Evolutionary conservation across 2,329 filamentous ascomycete species (phyloP), one percentile per base, ranked within the genome.

Genomic region (Fusarium miscanthi): DNA sequence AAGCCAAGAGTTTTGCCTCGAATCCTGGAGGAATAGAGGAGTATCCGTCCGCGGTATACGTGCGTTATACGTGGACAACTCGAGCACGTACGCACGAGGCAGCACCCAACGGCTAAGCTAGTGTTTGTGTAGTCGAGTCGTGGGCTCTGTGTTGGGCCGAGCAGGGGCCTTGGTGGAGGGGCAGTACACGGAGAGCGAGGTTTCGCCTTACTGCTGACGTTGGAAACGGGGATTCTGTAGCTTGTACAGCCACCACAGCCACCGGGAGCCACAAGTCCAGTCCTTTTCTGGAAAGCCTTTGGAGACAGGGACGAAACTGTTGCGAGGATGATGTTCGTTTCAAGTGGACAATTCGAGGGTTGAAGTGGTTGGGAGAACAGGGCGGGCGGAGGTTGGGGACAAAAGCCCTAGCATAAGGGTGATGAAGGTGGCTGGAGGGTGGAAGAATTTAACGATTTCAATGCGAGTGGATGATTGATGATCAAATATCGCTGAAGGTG

Each of bases 21-120:
- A 61, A 65, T 60, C 63, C 63, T 59, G 43, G 56, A 46, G 51
- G 62, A 67, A 63, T 62, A 19, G 51, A 51, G 63, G 63, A 54
- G 63, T 67, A 63, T 73, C 54, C 49, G 63, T 66, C 30, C 30
- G 41, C 46, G 40, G 64, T 67, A 62, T 68, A 71, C 51, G 70
- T 74, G 63, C 65, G 54, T 66, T 71, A 69, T 76, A 71, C 74
- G 74, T 75, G 74, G 66, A 73, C 72, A 75, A 63, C 45, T 57
- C 40, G 48, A 58, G 41, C 54, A 35, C 23, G 10, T 27, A 27
- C 70, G 59, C 63, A 72, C 67, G 54, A 77, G 68, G 67, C 62
- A 75, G 67, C 72, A 72, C 67, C 60, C 56, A 63, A 65, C 59
- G 59, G 68, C 70, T 70, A 75, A 69, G 74, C 74, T 76, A 75